Conservation (phyloP, 108 stramenopile genomes). For the Cyclotella cryptica region DNA sequence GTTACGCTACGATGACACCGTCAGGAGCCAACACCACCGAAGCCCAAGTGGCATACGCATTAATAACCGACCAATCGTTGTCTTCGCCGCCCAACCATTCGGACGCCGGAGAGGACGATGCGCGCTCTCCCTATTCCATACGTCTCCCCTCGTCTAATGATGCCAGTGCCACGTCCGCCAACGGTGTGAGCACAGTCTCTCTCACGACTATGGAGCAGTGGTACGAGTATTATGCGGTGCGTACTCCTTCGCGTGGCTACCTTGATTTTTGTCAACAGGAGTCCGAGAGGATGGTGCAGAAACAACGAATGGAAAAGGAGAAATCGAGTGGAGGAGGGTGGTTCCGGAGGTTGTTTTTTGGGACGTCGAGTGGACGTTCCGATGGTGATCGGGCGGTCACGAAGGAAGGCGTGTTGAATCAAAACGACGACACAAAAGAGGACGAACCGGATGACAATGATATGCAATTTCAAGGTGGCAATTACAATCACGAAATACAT, state of each 20-base stretch:
- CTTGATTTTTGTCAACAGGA: slow-evolving; percentile 17
- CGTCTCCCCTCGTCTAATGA: slow-evolving; percentile 10
- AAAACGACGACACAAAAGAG: neutral
- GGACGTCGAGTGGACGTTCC: neutral
- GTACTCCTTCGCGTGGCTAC: slow-evolving; percentile 34
- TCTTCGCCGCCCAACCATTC: neutral
- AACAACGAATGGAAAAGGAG: slow-evolving; percentile 5
- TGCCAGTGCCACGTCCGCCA: neutral
- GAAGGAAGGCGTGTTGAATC: neutral
- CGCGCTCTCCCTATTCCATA: neutral
- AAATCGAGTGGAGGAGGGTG: slow-evolving; percentile 7
- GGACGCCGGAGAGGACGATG: neutral
- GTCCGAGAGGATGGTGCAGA: neutral
- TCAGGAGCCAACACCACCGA: neutral
- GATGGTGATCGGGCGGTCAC: neutral
- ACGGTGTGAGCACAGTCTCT: slow-evolving; percentile 5
- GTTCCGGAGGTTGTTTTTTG: slow-evolving; percentile 33
- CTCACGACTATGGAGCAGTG: slow-evolving; percentile 36
- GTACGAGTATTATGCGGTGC: slow-evolving; percentile 43
- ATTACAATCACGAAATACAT: neutral
- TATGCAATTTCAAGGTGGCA: neutral
- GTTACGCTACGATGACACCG: neutral
- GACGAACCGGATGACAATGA: neutral
- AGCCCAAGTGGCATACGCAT: slow-evolving; percentile 1
- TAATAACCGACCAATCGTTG: slow-evolving; percentile 7